These are phyloP conservation scores for Leptosphaerulina australis DNA, from an alignment of 2,329 filamentous ascomycete genomes.

Conservation along the genomic window DNA sequence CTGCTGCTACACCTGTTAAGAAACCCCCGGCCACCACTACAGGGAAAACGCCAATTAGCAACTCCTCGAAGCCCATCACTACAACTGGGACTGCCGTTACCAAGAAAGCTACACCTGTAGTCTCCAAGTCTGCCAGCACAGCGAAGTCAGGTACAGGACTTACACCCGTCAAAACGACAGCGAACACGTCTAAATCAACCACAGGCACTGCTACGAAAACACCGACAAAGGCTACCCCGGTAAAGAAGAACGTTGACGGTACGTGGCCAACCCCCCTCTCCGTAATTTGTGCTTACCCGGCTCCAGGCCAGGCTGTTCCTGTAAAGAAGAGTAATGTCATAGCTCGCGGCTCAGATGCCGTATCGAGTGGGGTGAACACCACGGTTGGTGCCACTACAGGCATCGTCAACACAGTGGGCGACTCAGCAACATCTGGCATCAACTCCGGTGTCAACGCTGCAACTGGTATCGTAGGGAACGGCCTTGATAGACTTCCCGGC, in stretches of 20 bases:
- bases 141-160: slow-evolving; percentile 10
- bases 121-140: slow-evolving; percentile 21
- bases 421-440: slow-evolving; percentile 47
- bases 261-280: slow-evolving; percentile 37
- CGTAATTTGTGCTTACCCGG: slow-evolving; percentile 35
- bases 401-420: slow-evolving; percentile 45
- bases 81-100: slow-evolving; percentile 7
- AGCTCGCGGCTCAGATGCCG: slow-evolving; percentile 42
- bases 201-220: slow-evolving; percentile 10
- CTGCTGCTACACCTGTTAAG: slow-evolving; percentile 29
- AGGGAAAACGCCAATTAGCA: slow-evolving; percentile 25
- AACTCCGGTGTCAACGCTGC: slow-evolving; percentile 46
- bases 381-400: slow-evolving; percentile 45
- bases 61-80: slow-evolving; percentile 23
- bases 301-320: slow-evolving; percentile 29
- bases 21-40: slow-evolving; percentile 24
- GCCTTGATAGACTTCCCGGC: slow-evolving; percentile 42
- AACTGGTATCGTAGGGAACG: slow-evolving; percentile 48
- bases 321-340: slow-evolving; percentile 43
- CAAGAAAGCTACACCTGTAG: slow-evolving; percentile 18
- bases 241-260: slow-evolving; percentile 32
- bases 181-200: slow-evolving; percentile 8
- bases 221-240: slow-evolving; percentile 25
- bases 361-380: slow-evolving; percentile 46
- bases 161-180: slow-evolving; percentile 20